These are phyloP conservation scores for Allium fistulosum DNA, from an alignment of 106 monocot genomes.

Conservation along the genomic window DNA sequence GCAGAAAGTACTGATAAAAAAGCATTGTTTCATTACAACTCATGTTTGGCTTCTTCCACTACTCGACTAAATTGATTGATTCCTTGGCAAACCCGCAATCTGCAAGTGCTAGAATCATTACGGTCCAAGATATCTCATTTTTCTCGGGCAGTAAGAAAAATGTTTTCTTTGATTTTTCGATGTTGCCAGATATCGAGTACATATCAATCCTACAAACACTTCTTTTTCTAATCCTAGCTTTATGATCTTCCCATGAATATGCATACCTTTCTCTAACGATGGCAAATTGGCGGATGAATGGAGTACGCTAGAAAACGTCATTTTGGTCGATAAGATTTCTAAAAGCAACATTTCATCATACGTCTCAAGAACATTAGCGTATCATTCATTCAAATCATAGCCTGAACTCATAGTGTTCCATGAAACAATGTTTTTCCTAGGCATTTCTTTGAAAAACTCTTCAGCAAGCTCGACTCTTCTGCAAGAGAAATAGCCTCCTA, in stretches of 20 bases:
- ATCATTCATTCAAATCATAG: conserved; percentile 24
- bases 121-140: conserved; percentile 56
- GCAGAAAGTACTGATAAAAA: conserved; percentile 43
- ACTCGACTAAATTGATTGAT: conserved; percentile 30
- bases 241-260: conserved; percentile 34
- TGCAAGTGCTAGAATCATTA: too few relatives aligned
- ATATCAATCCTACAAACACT: conserved; percentile 46
- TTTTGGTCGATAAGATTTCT: conserved; percentile 20
- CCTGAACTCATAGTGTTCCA: conserved; percentile 69
- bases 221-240: conserved; percentile 39
- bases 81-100: too few relatives aligned
- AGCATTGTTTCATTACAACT: conserved; percentile 30
- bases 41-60: conserved; percentile 21
- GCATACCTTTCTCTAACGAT: conserved; percentile 38
- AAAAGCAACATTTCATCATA: conserved; percentile 43
- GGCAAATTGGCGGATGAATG: conserved; percentile 41
- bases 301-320: too few relatives aligned
- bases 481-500: conserved; percentile 34
- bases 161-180: conserved; percentile 27
- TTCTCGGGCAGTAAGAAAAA: conserved; percentile 46
- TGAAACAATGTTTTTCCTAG: conserved; percentile 23
- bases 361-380: conserved; percentile 17
- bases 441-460: conserved; percentile 31
- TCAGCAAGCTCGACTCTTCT: conserved; percentile 26
- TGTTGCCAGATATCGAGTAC: conserved; percentile 70